A percentile compares a stretch with the other conserved stretches of the same genome.
Evolutionary conservation across 139 green algal species (phyloP).

Genomic region (Chlamydomonas sp.): DNA sequence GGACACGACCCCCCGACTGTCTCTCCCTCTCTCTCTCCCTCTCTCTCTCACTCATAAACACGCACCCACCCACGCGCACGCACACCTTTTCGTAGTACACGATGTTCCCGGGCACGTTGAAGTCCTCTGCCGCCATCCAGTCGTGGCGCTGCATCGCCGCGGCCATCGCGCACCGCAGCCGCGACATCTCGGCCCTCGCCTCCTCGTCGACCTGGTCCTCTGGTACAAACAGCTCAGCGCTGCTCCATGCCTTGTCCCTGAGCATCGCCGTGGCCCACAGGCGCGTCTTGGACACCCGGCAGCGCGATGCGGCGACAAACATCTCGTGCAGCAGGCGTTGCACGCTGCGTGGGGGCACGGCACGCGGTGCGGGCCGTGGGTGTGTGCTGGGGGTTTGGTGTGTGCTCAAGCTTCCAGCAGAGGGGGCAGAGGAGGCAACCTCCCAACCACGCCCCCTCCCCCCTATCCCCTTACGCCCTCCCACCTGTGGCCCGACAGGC

Average conservation of each 20-base stretch:
- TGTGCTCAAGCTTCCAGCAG: neutral
- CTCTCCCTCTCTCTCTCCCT: too few relatives aligned
- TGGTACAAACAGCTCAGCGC: constrained; percentile 40
- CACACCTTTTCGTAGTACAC: too few relatives aligned
- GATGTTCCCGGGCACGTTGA: too few relatives aligned
- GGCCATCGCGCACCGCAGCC: too few relatives aligned
- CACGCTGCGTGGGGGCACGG: neutral
- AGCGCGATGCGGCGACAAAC: constrained; percentile 33
- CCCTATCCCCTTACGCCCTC: constrained; percentile 41
- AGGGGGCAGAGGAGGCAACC: too few relatives aligned
- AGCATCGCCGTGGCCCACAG: constrained; percentile 27
- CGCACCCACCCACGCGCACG: too few relatives aligned
- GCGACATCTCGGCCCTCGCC: too few relatives aligned
- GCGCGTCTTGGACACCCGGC: constrained; percentile 37
- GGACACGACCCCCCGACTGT: too few relatives aligned
- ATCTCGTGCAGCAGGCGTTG: constrained; percentile 35
- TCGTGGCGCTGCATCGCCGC: too few relatives aligned
- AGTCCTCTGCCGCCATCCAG: too few relatives aligned
- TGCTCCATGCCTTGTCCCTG: constrained; percentile 23
- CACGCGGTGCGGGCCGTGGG: neutral
- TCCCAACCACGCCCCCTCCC: too few relatives aligned
- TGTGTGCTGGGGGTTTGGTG: neutral
- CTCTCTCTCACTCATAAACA: too few relatives aligned
- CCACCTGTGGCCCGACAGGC: constrained; percentile 48
- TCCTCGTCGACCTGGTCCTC: constrained; percentile 12